These are phyloP conservation scores for Pueraria montana DNA, from an alignment of 306 rosid species.

Conservation along the genomic window DNA sequence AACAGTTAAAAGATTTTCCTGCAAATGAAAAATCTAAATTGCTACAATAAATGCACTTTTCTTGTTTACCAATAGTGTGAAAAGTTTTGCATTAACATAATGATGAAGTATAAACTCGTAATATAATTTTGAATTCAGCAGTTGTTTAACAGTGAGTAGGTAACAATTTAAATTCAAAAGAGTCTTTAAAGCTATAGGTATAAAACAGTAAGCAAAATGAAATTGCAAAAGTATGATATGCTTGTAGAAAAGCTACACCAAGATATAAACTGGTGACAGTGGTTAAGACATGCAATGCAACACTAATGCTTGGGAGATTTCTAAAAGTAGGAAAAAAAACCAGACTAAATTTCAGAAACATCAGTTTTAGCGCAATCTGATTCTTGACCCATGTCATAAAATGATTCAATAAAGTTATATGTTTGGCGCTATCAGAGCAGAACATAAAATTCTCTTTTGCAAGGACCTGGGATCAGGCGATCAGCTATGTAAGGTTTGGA, in stretches of 20 bases:
- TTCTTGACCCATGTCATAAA: too few relatives aligned
- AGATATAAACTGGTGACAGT: neutral
- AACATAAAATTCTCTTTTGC: too few relatives aligned
- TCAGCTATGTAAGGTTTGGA: too few relatives aligned
- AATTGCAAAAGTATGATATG: constrained; percentile 1
- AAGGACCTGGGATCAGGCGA: too few relatives aligned
- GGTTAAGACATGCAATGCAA: constrained; percentile 3
- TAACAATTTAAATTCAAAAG: neutral
- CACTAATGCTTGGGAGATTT: neutral
- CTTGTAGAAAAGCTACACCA: neutral
- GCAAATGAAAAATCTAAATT: neutral
- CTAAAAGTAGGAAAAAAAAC: neutral
- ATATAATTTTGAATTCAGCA: neutral
- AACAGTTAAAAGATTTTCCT: neutral
- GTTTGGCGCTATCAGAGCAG: too few relatives aligned
- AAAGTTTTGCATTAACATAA: neutral
- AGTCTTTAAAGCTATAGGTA: neutral
- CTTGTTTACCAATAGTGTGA: neutral
- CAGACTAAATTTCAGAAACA: neutral
- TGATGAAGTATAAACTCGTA: neutral
- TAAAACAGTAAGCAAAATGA: neutral
- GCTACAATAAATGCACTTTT: constrained; percentile 1
- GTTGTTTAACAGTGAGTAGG: constrained; percentile 3
- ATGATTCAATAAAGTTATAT: too few relatives aligned
- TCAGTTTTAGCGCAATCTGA: too few relatives aligned